Percentiles rank a stretch among this genome's conserved stretches.
Evolutionary conservation across 2,329 filamentous ascomycete species (phyloP).

Genomic region (Parasarocladium wereldwijsianum): DNA sequence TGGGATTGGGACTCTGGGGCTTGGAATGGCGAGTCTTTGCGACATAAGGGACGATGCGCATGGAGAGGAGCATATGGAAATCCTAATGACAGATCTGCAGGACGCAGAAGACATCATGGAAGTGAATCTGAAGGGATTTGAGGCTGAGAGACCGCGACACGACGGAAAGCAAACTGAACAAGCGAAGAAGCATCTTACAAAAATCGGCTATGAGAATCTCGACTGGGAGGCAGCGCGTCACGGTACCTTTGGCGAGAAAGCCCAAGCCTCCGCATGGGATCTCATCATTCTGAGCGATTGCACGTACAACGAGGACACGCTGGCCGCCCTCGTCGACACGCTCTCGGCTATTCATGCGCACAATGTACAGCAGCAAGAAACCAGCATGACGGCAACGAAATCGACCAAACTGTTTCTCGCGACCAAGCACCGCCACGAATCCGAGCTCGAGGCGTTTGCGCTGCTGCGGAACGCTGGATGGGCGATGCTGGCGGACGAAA

Average conservation of each 20-base stretch:
- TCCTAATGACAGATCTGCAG: conserved; percentile 40
- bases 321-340: conserved; percentile 38
- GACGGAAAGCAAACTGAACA: too few species aligned
- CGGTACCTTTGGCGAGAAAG: conserved; percentile 27
- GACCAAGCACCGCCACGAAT: conserved; percentile 40
- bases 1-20: conserved; percentile 40
- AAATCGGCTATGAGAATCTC: conserved; percentile 35
- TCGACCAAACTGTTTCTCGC: conserved; percentile 34
- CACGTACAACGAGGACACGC: conserved; percentile 44
- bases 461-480: too few species aligned
- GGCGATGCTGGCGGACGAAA: too few species aligned
- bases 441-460: too few species aligned
- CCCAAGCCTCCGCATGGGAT: conserved; percentile 29
- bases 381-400: too few species aligned
- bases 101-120: conserved; percentile 35
- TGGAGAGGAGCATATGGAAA: not conserved
- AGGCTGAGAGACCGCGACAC: conserved; percentile 6
- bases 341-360: conserved; percentile 30
- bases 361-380: conserved; percentile 13
- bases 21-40: conserved; percentile 28
- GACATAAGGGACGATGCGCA: conserved; percentile 7
- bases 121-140: conserved; percentile 28
- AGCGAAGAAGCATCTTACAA: too few species aligned
- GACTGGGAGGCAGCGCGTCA: conserved; percentile 39
- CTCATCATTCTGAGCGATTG: conserved; percentile 43